Conservation (phyloP, 1,139 yeast genomes). For the Protomyces inundatus region DNA sequence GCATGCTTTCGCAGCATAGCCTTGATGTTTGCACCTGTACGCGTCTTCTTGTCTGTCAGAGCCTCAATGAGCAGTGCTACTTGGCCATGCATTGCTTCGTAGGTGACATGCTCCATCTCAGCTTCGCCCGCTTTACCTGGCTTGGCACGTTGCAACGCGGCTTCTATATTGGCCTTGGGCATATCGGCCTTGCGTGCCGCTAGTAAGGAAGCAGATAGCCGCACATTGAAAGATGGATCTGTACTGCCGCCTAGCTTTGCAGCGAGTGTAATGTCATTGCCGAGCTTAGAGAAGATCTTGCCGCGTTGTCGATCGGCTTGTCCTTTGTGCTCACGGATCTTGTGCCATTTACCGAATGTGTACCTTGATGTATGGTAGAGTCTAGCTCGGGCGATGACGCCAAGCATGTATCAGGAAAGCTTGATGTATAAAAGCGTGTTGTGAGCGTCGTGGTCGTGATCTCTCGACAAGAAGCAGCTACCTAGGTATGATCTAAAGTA, state of each 20-base stretch:
- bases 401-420: no score
- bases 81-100: conserved; percentile 82
- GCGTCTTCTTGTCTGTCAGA: conserved; percentile 76
- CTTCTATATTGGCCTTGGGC: conserved; percentile 76
- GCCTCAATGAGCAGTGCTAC: conserved; percentile 81
- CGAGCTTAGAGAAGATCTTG: conserved; percentile 63
- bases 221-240: conserved; percentile 59
- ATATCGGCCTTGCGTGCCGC: conserved; percentile 73
- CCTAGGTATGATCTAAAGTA: no score
- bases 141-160: conserved; percentile 77
- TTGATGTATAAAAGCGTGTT: no score
- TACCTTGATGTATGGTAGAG: no score
- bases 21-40: conserved; percentile 72
- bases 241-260: conserved; percentile 57
- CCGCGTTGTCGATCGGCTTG: conserved; percentile 80
- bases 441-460: no score
- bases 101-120: conserved; percentile 51
- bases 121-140: conserved; percentile 48
- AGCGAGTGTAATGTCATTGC: conserved; percentile 67
- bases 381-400: no score
- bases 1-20: conserved; percentile 64
- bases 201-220: conserved; percentile 69
- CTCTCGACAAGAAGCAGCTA: no score
- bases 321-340: conserved; percentile 88
- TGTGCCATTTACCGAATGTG: conserved; percentile 74